phyloP scores from a whole-genome alignment of 2,329 filamentous ascomycete species.

The Aurifilum marmelostoma region DNA sequence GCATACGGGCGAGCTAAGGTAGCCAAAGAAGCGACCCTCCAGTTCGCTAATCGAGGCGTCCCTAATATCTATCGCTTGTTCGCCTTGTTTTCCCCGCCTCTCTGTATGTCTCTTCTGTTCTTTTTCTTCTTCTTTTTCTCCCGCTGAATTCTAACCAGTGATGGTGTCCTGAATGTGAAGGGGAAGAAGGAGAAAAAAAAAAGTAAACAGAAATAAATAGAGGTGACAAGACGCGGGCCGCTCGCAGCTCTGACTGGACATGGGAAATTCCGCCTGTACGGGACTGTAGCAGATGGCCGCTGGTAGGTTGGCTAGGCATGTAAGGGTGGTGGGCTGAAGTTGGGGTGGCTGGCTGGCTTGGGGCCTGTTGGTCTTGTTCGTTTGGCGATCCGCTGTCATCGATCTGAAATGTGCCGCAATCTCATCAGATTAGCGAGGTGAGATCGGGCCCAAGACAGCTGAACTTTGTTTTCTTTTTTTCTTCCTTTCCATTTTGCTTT shows the following conservation, averaged over 20 bases:
- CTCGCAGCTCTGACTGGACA: slow-evolving; percentile 10
- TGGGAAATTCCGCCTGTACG: not conserved
- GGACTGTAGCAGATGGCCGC: not conserved
- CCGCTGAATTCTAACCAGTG: not conserved
- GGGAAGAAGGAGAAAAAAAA: not conserved
- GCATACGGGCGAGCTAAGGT: not conserved
- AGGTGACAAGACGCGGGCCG: too few relatives aligned
- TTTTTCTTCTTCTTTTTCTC: not conserved
- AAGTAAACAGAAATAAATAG: too few relatives aligned
- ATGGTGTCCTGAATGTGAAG: not conserved
- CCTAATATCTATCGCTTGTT: too few relatives aligned
- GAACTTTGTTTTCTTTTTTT: not conserved
- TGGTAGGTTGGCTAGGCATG: not conserved
- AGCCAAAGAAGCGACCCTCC: not conserved
- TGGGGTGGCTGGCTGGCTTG: too few relatives aligned
- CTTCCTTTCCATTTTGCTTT: not conserved
- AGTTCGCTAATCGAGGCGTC: too few relatives aligned
- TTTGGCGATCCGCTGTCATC: slow-evolving; percentile 15
- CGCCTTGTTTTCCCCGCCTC: not conserved
- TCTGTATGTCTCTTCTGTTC: too few relatives aligned
- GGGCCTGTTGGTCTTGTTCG: not conserved
- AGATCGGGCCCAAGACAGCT: slow-evolving; percentile 1
- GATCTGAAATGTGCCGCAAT: slow-evolving; percentile 9
- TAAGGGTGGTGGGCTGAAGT: not conserved
- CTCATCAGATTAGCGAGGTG: slow-evolving; percentile 12